phyloP scores from a whole-genome alignment of 1,284 basidiomycete species.

The Ustilago shanxiensis region DNA sequence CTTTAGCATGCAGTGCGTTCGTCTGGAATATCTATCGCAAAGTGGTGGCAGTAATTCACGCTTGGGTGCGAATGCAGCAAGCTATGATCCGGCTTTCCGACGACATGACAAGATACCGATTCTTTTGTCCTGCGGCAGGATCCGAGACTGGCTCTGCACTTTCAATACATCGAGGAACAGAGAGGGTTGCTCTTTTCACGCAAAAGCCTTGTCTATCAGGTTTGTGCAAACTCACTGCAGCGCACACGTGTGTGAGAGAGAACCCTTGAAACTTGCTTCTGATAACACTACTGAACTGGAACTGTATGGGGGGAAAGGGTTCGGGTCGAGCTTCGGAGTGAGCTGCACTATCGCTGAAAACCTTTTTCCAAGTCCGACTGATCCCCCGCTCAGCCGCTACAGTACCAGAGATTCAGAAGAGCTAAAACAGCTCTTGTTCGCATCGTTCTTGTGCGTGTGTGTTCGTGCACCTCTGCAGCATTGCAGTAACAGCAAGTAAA shows the following conservation, averaged over 20 bases:
- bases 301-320: not conserved
- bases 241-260: not conserved
- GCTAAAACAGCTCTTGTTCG: no score
- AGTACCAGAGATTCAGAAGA: not conserved
- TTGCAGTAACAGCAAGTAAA: no score
- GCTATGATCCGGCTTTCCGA: not conserved
- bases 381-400: not conserved
- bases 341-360: slow-evolving; percentile 3
- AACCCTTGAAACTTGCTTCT: not conserved
- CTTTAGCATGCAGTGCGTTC: not conserved
- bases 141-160: not conserved
- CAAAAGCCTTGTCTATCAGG: no score
- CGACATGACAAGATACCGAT: not conserved
- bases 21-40: not conserved
- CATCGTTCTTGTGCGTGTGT: no score
- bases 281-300: not conserved
- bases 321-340: not conserved
- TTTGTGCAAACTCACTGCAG: no score
- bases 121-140: not conserved
- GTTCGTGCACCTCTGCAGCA: not conserved
- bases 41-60: not conserved
- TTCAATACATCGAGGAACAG: not conserved
- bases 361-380: not conserved
- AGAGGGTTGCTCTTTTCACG: not conserved
- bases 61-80: not conserved